These are phyloP conservation scores for Zygosaccharomyces pseudobailii DNA, from an alignment of 1,139 yeast species.

Conservation along the genomic window DNA sequence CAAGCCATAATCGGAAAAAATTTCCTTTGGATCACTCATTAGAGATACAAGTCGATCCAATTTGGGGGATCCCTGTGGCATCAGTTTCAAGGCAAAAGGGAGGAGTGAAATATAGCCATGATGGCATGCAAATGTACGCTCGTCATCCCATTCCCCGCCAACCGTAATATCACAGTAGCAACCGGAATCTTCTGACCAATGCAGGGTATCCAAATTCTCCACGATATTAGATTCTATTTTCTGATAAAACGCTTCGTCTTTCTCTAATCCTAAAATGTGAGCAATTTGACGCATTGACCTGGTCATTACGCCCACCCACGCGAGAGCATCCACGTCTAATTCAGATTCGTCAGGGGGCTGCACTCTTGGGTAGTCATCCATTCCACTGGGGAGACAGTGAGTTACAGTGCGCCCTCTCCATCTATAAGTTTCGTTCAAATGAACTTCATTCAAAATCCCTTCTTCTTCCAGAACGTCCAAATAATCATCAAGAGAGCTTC, in stretches of 20 bases:
- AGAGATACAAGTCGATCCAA: conserved; percentile 49
- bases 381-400: conserved; percentile 88
- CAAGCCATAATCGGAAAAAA: conserved; percentile 79
- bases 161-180: conserved; percentile 84
- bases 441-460: conserved; percentile 24
- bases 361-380: conserved; percentile 94
- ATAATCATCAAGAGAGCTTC: conserved; percentile 65
- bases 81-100: conserved; percentile 74
- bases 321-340: conserved; percentile 77
- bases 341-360: conserved; percentile 81
- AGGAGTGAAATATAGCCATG: conserved; percentile 83
- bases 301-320: conserved; percentile 95
- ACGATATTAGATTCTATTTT: conserved; percentile 53
- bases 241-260: conserved; percentile 52
- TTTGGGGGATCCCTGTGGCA: conserved; percentile 51
- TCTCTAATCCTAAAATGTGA: conserved; percentile 49
- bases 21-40: conserved; percentile 62
- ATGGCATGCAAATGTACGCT: conserved; percentile 58
- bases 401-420: conserved; percentile 90
- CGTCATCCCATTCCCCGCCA: conserved; percentile 57
- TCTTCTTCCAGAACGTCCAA: conserved; percentile 26
- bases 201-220: conserved; percentile 62
- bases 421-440: conserved; percentile 70
- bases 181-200: conserved; percentile 67
- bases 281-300: conserved; percentile 76